Base-by-base conservation (phyloP, 352 stramenopile species). In the Phytophthora pseudosyringae region DNA sequence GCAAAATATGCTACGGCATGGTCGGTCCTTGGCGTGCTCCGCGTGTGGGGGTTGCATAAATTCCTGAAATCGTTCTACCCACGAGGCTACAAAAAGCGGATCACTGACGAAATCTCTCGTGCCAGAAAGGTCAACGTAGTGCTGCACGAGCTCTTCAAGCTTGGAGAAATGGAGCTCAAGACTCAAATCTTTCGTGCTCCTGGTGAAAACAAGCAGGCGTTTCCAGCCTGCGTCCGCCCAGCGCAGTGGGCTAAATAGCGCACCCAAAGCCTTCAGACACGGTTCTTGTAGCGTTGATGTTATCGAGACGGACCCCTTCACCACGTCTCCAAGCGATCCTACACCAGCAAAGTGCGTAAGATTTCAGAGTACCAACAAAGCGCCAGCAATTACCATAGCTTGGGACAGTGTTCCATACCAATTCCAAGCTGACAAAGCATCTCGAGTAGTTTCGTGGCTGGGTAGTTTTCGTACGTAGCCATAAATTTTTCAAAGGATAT, bases 1-100 rank as follows among this genome's bases (percentile, higher is more conserved):
- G 44, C 83, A 91, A n/a, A 87, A 67, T 2, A 91, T 50, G 33
- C 80, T 89, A 18, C 57, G 60, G 44, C 83, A 91, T 3, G 46
- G 40, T 16, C 59, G 67, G 33, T 85, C 80, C 35, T 76, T 75
- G n/a, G 69, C 55, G 39, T 89, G 80, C 45, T 86, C 75, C 3
- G 7, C 12, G 41, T 89, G 80, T 5, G 60, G 52, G 31, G 69
- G 67, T 25, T 64, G 67, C 4, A 83, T 8, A 46, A 87, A 77
- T 12, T 75, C 71, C 5, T 45, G 52, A 1, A 79, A 11, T 16
- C 36, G 46, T 13, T 81, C 44, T n/a, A 89, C 44, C 52, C 48
- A 75, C 3, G 56, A 46, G 9, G 59, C 51, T 11, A 85, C 56
- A 33, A 75, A 59, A 4, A 70, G 52, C 1, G 74, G 53, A 6